Percentiles rank a stretch among this genome's conserved stretches.
Conservation (phyloP, 768 basidiomycete species). For the Cystoderma amianthinum region DNA sequence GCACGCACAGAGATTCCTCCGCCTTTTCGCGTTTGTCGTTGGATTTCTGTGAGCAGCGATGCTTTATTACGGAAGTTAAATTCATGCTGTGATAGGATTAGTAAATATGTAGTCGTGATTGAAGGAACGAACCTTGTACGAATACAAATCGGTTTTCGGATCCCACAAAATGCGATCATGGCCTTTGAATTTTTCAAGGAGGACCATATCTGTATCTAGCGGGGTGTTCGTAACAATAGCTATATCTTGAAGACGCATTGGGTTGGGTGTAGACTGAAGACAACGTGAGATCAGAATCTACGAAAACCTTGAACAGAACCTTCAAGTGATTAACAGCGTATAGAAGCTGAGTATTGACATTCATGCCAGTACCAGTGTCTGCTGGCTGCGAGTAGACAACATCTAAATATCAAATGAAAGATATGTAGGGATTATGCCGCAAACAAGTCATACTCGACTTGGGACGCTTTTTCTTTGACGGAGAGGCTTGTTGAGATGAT, state of each 20-base stretch:
- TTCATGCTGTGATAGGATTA: slow-evolving; percentile 52
- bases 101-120: background rate
- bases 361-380: slow-evolving; percentile 74
- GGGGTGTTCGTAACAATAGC: slow-evolving; percentile 78
- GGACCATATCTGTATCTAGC: slow-evolving; percentile 58
- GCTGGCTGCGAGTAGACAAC: slow-evolving; percentile 83
- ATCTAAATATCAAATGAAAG: slow-evolving; percentile 40
- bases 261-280: slow-evolving; percentile 56
- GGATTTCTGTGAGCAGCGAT: slow-evolving; percentile 78
- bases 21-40: slow-evolving; percentile 76
- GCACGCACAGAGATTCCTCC: slow-evolving; percentile 80
- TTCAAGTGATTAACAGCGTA: slow-evolving; percentile 81
- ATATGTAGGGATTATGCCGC: slow-evolving; percentile 4
- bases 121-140: slow-evolving; percentile 65
- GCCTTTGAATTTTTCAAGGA: slow-evolving; percentile 74
- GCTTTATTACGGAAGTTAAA: slow-evolving; percentile 82
- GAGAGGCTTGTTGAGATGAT: slow-evolving; percentile 20
- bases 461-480: slow-evolving; percentile 60
- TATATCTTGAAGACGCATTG: slow-evolving; percentile 84
- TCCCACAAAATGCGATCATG: slow-evolving; percentile 81
- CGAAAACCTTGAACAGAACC: slow-evolving; percentile 25
- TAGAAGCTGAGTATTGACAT: slow-evolving; percentile 83
- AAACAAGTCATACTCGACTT: slow-evolving; percentile 48
- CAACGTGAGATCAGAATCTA: slow-evolving; percentile 2
- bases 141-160: slow-evolving; percentile 78